Conservation (phyloP, 116 monocot species). For the Trichopus zeylanicus region DNA sequence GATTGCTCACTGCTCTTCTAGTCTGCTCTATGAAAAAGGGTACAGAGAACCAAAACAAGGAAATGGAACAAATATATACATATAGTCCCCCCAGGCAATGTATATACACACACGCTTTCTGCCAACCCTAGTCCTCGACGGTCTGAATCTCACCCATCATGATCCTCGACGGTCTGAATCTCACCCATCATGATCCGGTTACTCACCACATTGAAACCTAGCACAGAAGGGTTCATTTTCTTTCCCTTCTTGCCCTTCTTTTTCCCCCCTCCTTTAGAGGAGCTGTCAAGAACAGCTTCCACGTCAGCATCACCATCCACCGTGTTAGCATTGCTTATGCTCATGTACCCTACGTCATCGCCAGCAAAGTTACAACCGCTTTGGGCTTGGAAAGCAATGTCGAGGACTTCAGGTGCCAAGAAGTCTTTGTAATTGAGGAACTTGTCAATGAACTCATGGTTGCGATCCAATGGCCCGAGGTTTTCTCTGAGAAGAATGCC, state of each 20-base stretch:
- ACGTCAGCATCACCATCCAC: constrained; percentile 9
- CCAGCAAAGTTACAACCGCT: neutral
- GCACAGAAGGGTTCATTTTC: constrained; percentile 60
- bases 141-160: constrained; percentile 96
- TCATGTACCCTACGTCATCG: neutral
- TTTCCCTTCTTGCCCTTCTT: constrained; percentile 95
- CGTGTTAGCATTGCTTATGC: neutral
- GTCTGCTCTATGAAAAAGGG: neutral
- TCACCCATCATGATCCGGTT: constrained; percentile 99
- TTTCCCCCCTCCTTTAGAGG: constrained; percentile 29
- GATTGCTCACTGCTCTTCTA: neutral
- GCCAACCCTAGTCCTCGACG: constrained; percentile 36
- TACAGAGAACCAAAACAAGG: neutral
- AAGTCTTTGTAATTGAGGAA: constrained; percentile 89
- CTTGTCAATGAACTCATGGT: constrained; percentile 80
- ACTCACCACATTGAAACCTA: constrained; percentile 95
- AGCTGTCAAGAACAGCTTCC: neutral
- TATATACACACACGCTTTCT: neutral
- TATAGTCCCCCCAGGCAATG: neutral
- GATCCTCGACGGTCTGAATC: constrained; percentile 65
- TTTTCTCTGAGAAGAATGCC: constrained; percentile 77
- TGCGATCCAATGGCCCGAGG: constrained; percentile 62
- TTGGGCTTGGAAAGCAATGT: constrained; percentile 53
- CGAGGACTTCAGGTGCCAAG: constrained; percentile 67
- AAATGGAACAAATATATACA: neutral